Evolutionary conservation across 371 early-diverging fungal species (phyloP).

Genomic region (Mucor plumbeus): DNA sequence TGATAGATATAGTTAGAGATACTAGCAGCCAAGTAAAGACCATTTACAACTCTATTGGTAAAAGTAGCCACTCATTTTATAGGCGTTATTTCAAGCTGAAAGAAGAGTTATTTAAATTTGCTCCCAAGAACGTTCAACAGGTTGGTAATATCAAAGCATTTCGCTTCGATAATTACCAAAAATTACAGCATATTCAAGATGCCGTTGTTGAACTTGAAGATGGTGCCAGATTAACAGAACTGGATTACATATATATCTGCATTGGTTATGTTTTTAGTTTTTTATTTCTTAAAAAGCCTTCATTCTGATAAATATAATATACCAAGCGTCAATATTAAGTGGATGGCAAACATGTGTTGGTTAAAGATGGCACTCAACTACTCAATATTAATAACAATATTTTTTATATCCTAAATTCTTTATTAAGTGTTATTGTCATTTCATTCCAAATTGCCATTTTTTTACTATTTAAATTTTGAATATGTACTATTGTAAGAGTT

Average conservation of each 20-base stretch:
- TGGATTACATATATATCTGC: slow-evolving; percentile 59
- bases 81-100: slow-evolving; percentile 42
- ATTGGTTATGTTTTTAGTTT: slow-evolving; percentile 65
- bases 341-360: slow-evolving; percentile 21
- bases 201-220: slow-evolving; percentile 44
- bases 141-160: slow-evolving; percentile 18
- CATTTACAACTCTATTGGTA: slow-evolving; percentile 39
- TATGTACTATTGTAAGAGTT: slow-evolving; percentile 46
- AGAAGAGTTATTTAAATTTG: slow-evolving; percentile 11
- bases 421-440: slow-evolving; percentile 60
- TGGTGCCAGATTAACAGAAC: slow-evolving; percentile 34
- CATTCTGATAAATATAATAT: slow-evolving; percentile 14
- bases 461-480: slow-evolving; percentile 58
- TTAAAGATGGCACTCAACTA: slow-evolving; percentile 49
- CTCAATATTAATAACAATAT: slow-evolving; percentile 53
- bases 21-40: slow-evolving; percentile 13
- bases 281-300: slow-evolving; percentile 51
- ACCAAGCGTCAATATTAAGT: slow-evolving; percentile 4
- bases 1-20: slow-evolving; percentile 45
- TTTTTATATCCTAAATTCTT: slow-evolving; percentile 59
- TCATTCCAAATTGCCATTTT: slow-evolving; percentile 62
- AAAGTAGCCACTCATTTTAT: slow-evolving; percentile 38
- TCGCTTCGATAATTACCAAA: background rate
- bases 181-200: slow-evolving; percentile 5
- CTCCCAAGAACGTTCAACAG: slow-evolving; percentile 18